Percentiles rank a stretch among this genome's conserved stretches.
Conservation (phyloP, 2,329 filamentous ascomycete genomes). For the Aspergillus pseudotamarii region DNA sequence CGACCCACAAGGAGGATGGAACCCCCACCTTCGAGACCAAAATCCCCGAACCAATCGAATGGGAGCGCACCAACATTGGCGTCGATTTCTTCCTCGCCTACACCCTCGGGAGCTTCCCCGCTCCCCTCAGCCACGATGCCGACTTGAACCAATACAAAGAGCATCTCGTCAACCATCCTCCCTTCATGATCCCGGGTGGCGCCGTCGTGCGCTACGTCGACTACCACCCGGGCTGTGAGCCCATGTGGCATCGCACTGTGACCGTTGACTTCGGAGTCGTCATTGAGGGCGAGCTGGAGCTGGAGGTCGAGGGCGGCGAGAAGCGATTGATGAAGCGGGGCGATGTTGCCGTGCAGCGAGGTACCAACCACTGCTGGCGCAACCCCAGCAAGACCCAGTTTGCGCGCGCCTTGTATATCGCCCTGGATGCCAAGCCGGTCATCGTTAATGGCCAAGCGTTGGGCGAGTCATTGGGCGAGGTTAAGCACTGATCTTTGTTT, state of each 20-base stretch:
- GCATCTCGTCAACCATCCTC: not conserved
- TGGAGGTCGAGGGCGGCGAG: constrained; percentile 53
- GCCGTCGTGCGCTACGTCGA: not conserved
- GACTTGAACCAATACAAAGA: not conserved
- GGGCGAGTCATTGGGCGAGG: not conserved
- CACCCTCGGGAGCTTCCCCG: not conserved
- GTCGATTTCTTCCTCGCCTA: not conserved
- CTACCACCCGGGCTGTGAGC: not conserved
- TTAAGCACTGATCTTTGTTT: not conserved
- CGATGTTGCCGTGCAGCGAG: constrained; percentile 57
- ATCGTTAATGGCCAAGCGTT: not conserved
- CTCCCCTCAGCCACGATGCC: not conserved
- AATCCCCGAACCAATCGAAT: not conserved
- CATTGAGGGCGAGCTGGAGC: constrained; percentile 53
- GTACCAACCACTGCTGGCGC: constrained; percentile 29
- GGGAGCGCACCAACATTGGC: not conserved
- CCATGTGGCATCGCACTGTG: not conserved
- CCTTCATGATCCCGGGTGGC: not conserved
- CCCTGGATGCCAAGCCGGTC: not conserved
- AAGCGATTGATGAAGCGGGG: constrained; percentile 48
- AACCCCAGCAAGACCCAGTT: not conserved
- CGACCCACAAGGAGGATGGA: not conserved
- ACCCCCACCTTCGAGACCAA: not conserved
- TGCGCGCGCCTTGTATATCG: not conserved
- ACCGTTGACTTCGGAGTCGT: constrained; percentile 52